These are phyloP conservation scores for Periconia digitata DNA, from an alignment of 2,329 filamentous ascomycete genomes.

Conservation along the genomic window DNA sequence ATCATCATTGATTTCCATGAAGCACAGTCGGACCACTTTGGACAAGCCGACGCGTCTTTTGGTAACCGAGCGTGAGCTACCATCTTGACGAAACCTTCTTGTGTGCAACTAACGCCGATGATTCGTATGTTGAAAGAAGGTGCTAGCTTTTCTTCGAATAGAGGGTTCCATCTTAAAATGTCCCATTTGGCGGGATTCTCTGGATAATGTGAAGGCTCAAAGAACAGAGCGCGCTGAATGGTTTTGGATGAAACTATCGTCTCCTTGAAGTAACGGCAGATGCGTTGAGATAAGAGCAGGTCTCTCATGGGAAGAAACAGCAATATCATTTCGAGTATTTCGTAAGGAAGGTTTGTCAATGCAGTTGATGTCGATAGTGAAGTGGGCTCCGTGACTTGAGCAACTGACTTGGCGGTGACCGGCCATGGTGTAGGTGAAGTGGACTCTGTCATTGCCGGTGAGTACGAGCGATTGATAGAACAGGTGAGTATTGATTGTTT, in stretches of 20 bases:
- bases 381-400: background rate
- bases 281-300: conserved; percentile 11
- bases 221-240: conserved; percentile 11
- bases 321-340: conserved; percentile 11
- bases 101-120: conserved; percentile 9
- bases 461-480: background rate
- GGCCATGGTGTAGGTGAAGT: background rate
- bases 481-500: background rate
- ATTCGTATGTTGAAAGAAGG: conserved; percentile 6
- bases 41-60: conserved; percentile 2
- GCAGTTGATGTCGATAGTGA: background rate
- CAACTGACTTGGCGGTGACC: background rate
- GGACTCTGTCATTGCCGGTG: background rate
- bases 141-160: conserved; percentile 7
- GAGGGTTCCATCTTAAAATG: conserved; percentile 11
- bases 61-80: conserved; percentile 9
- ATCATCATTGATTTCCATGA: conserved; percentile 13
- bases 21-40: conserved; percentile 5
- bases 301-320: conserved; percentile 11
- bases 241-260: conserved; percentile 9
- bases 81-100: conserved; percentile 9
- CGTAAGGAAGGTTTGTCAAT: conserved; percentile 6
- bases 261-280: conserved; percentile 8
- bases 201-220: conserved; percentile 12
- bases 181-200: conserved; percentile 5